Conservation (phyloP, 2,329 filamentous ascomycete genomes). For the Aspergillus luchuensis region DNA sequence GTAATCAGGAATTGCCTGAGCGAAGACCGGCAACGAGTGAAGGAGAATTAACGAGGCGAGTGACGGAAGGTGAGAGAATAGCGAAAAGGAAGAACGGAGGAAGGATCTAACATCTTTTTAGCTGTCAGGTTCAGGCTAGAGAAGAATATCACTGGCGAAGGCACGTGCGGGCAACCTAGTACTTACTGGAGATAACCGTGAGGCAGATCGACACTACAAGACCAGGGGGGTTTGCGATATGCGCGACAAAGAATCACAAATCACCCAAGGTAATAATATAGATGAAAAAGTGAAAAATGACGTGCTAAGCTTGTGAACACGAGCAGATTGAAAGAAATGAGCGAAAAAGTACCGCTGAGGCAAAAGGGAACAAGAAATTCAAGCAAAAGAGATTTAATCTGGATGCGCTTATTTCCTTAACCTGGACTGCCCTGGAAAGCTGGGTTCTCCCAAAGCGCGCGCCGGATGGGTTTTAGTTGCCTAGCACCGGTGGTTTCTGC, state of each 20-base stretch:
- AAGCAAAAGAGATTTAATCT: background rate
- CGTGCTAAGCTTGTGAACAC: background rate
- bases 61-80: background rate
- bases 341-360: background rate
- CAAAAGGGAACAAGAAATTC: background rate
- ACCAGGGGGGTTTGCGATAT: slow-evolving; percentile 6
- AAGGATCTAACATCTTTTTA: background rate
- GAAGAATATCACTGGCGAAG: background rate
- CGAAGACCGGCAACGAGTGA: background rate
- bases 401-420: slow-evolving; percentile 5
- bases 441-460: background rate
- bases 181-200: background rate
- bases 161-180: background rate
- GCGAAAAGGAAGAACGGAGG: background rate
- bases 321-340: background rate
- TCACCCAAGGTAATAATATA: too few species aligned
- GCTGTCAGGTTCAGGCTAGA: background rate
- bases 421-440: background rate
- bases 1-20: background rate
- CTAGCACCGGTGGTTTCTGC: background rate
- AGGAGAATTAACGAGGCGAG: background rate
- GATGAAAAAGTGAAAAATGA: background rate
- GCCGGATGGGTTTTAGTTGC: background rate
- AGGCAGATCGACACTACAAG: slow-evolving; percentile 6
- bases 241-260: background rate